phyloP scores from a whole-genome alignment of 306 rosid genomes.

The Arachis hypogaea region DNA sequence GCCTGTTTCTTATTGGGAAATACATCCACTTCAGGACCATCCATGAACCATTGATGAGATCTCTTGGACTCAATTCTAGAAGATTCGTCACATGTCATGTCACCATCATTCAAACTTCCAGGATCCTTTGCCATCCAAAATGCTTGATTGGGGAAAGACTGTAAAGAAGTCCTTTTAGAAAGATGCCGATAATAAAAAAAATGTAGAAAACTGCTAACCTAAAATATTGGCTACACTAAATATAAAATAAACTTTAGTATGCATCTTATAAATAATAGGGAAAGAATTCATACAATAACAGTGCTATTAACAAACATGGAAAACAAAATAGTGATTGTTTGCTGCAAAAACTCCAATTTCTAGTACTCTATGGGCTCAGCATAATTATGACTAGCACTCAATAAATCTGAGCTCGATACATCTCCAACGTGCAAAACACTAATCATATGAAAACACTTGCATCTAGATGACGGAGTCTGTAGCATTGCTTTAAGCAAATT shows the following conservation, averaged over 20 bases:
- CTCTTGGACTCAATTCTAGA: slow-evolving; percentile 71
- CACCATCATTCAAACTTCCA: slow-evolving; percentile 60
- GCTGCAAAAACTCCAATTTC: neutral
- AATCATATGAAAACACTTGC: slow-evolving; percentile 14
- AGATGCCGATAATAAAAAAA: slow-evolving; percentile 24
- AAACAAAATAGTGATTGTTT: neutral
- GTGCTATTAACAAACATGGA: slow-evolving; percentile 17
- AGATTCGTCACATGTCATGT: slow-evolving; percentile 51
- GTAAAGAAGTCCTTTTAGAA: slow-evolving; percentile 24
- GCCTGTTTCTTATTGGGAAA: slow-evolving; percentile 77
- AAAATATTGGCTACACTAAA: slow-evolving; percentile 3
- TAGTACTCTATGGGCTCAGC: neutral
- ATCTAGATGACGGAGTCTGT: neutral
- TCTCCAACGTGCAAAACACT: slow-evolving; percentile 5
- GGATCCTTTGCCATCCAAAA: slow-evolving; percentile 70
- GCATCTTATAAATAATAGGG: slow-evolving; percentile 27
- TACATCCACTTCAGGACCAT: slow-evolving; percentile 63
- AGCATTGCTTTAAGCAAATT: neutral
- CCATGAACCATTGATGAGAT: slow-evolving; percentile 71
- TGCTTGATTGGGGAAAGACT: slow-evolving; percentile 64
- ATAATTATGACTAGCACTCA: slow-evolving; percentile 4
- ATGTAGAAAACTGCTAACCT: slow-evolving; percentile 10
- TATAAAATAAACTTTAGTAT: slow-evolving; percentile 24
- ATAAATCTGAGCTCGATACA: slow-evolving; percentile 3
- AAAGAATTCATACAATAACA: neutral